A percentile compares a stretch with the other conserved stretches of the same genome.
Evolutionary conservation across 805 yeast genomes (phyloP).

Genomic region (Candida krabiensis): DNA sequence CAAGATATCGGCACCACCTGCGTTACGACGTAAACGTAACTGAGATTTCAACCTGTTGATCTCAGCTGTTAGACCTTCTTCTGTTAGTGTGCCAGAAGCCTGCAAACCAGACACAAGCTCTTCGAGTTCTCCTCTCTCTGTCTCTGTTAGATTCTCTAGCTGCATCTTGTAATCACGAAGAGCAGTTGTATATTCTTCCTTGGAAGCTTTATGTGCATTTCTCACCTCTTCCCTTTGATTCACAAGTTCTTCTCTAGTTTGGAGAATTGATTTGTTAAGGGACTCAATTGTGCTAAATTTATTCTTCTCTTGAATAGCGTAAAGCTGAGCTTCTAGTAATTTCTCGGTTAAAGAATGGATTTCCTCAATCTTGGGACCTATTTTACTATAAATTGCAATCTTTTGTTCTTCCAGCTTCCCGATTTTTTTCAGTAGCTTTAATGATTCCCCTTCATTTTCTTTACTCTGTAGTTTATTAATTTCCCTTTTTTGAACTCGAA

Average conservation of each 20-base stretch:
- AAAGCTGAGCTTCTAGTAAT: conserved; percentile 21
- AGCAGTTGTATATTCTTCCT: conserved; percentile 20
- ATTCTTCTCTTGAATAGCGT: conserved; percentile 40
- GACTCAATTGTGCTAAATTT: conserved; percentile 24
- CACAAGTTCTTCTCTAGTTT: conserved; percentile 27
- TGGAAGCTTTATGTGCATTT: conserved; percentile 15
- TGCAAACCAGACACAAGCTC: conserved; percentile 35
- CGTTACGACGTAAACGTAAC: conserved; percentile 26
- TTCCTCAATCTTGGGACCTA: conserved; percentile 13
- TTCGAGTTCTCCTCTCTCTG: conserved; percentile 42
- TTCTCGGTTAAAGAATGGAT: conserved; percentile 31
- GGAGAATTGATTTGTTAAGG: conserved; percentile 31
- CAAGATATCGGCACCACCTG: conserved; percentile 29
- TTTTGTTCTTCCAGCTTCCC: conserved; percentile 11
- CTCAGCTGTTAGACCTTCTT: conserved; percentile 36
- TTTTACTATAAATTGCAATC: conserved; percentile 8
- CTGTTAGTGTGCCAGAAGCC: conserved; percentile 35
- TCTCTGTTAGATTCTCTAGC: conserved; percentile 36
- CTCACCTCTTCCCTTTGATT: conserved; percentile 15
- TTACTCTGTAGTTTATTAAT: conserved; percentile 15
- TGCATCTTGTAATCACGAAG: conserved; percentile 35
- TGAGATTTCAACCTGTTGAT: conserved; percentile 45
- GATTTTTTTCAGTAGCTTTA: conserved; percentile 15
- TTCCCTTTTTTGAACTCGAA: conserved; percentile 15
- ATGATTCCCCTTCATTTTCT: conserved; percentile 15